Evolutionary conservation across 768 basidiomycete genomes (phyloP).

Genomic region (Obba rivulosa): DNA sequence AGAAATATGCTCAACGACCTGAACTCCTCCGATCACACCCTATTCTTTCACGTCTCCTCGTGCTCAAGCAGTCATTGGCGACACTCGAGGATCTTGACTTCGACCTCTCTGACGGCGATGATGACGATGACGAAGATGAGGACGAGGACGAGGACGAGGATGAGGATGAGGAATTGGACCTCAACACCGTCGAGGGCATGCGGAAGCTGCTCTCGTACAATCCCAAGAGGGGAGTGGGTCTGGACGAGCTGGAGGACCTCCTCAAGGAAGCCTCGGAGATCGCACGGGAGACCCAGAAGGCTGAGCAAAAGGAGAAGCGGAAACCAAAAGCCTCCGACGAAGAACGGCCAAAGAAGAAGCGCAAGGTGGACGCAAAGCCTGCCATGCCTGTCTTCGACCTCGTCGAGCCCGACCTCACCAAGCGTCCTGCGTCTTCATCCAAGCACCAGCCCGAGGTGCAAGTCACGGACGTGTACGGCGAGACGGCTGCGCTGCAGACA

Average conservation of each 20-base stretch:
- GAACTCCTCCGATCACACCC: slow-evolving; percentile 64
- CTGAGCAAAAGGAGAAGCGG: slow-evolving; percentile 18
- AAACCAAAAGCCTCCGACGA: slow-evolving; percentile 11
- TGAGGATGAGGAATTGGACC: slow-evolving; percentile 34
- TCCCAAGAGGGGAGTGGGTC: slow-evolving; percentile 26
- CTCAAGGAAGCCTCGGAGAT: slow-evolving; percentile 43
- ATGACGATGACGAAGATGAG: slow-evolving; percentile 40
- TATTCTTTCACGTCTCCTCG: slow-evolving; percentile 69
- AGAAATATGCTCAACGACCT: slow-evolving; percentile 57
- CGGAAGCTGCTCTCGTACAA: slow-evolving; percentile 10
- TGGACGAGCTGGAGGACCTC: slow-evolving; percentile 50
- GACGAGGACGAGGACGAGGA: slow-evolving; percentile 35
- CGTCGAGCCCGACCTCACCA: slow-evolving; percentile 68
- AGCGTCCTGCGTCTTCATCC: slow-evolving; percentile 24
- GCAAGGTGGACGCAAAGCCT: slow-evolving; percentile 33
- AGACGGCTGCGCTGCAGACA: slow-evolving; percentile 58
- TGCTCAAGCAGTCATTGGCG: slow-evolving; percentile 75
- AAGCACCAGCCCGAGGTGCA: slow-evolving; percentile 20
- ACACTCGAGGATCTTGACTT: slow-evolving; percentile 87
- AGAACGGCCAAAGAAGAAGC: slow-evolving; percentile 57
- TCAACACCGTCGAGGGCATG: slow-evolving; percentile 24
- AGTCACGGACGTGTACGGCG: slow-evolving; percentile 58
- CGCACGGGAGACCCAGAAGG: slow-evolving; percentile 3
- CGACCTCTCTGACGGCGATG: slow-evolving; percentile 41
- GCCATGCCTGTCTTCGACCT: slow-evolving; percentile 62